A percentile compares a stretch with the other conserved stretches of the same genome.
These are phyloP conservation scores for Fraxinus xanthoxyloides DNA, from an alignment of 305 asterid species.

Conservation along the genomic window DNA sequence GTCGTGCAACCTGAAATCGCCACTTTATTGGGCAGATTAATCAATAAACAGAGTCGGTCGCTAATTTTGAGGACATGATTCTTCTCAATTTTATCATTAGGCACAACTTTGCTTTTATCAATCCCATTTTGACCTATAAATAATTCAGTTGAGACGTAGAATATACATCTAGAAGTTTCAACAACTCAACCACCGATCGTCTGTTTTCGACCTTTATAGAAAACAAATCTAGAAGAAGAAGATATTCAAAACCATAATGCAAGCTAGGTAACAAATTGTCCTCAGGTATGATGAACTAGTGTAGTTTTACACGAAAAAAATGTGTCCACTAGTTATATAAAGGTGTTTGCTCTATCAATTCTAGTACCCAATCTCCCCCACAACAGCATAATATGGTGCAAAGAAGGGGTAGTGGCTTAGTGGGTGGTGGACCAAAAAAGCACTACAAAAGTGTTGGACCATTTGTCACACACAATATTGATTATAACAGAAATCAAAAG, in stretches of 20 bases:
- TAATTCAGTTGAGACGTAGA: neutral
- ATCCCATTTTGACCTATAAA: neutral
- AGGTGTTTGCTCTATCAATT: neutral
- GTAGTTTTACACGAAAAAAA: neutral
- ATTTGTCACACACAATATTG: slow-evolving; percentile 9
- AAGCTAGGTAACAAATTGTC: neutral
- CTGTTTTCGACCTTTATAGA: neutral
- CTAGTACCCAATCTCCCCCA: slow-evolving; percentile 17
- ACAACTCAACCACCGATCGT: neutral
- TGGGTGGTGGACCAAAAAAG: slow-evolving; percentile 38
- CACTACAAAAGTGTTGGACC: slow-evolving; percentile 38
- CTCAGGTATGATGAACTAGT: neutral
- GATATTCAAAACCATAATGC: neutral
- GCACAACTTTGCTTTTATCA: neutral
- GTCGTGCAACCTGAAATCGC: neutral
- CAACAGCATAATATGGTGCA: slow-evolving; percentile 12
- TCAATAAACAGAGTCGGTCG: neutral
- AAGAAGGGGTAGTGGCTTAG: slow-evolving; percentile 25
- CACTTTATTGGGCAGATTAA: neutral
- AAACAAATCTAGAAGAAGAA: neutral
- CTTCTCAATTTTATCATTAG: neutral
- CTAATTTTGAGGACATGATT: neutral
- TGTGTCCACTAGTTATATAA: neutral
- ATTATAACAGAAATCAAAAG: neutral
- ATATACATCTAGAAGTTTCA: neutral